These are phyloP conservation scores for Podosphaera xanthii DNA, from an alignment of 2,329 filamentous ascomycete species.

Conservation along the genomic window DNA sequence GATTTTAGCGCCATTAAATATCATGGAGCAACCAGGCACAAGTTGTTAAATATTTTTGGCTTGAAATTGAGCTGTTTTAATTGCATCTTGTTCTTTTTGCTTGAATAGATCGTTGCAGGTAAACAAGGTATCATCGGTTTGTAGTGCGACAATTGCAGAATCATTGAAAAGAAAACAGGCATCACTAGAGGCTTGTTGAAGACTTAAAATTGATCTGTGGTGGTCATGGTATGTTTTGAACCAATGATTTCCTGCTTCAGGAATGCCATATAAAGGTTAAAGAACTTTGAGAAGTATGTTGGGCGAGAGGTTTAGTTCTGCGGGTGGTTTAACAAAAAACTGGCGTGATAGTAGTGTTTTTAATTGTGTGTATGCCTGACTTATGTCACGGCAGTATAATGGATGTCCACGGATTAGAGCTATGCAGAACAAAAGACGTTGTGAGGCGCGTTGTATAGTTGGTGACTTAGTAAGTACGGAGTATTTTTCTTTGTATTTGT, in stretches of 20 bases:
- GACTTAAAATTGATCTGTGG: not conserved
- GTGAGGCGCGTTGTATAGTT: not conserved
- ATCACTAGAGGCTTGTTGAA: constrained; percentile 1
- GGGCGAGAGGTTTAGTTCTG: not conserved
- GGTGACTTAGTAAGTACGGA: not conserved
- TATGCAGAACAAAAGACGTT: not conserved
- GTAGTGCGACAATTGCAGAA: constrained; percentile 1
- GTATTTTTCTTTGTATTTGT: not conserved
- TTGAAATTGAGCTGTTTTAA: not conserved
- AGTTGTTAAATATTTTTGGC: not conserved
- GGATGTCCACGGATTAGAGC: not conserved
- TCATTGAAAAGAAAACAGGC: constrained; percentile 1
- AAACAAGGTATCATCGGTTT: constrained; percentile 3
- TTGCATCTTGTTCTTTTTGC: not conserved
- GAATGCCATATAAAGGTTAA: not conserved
- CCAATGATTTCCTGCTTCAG: no score
- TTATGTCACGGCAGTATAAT: not conserved
- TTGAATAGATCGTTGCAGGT: not conserved
- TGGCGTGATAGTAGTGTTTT: not conserved
- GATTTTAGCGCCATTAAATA: constrained; percentile 1
- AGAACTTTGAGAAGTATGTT: not conserved
- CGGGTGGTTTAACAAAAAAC: not conserved
- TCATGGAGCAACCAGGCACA: not conserved
- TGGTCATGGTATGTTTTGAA: constrained; percentile 1
- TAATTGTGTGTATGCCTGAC: not conserved